A percentile compares a stretch with the other conserved stretches of the same genome.
Conservation (phyloP, 2,329 filamentous ascomycete genomes). For the Aspergillus glaucus region DNA sequence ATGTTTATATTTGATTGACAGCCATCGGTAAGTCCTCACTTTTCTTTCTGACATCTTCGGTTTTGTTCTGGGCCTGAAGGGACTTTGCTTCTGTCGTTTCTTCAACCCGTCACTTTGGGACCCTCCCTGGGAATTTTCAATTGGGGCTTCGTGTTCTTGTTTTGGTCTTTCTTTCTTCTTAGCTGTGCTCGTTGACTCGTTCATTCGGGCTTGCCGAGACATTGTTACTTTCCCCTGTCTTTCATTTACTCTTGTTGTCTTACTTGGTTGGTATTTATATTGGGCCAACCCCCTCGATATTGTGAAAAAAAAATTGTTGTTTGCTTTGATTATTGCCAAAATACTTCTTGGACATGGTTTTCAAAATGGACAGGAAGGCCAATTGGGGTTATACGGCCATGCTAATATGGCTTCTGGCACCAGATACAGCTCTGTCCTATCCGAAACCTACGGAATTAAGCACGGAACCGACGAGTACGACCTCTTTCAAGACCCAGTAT, state of each 20-base stretch:
- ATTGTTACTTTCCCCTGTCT: not conserved
- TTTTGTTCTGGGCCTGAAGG: not conserved
- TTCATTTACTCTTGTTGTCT: not conserved
- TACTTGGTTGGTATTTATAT: not conserved
- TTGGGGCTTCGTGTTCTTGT: not conserved
- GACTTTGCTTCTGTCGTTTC: not conserved
- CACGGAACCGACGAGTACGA: conserved; percentile 11
- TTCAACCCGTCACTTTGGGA: not conserved
- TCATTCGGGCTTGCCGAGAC: not conserved
- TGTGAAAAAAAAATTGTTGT: not conserved
- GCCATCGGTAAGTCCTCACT: too few relatives aligned
- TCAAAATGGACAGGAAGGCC: conserved; percentile 15
- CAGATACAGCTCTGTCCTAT: conserved; percentile 21
- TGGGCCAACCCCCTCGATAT: too few relatives aligned
- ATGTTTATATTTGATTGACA: too few relatives aligned
- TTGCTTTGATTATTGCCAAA: not conserved
- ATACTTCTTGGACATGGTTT: not conserved
- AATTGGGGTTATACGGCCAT: conserved; percentile 21
- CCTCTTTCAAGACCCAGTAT: conserved; percentile 29
- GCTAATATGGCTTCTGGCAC: conserved; percentile 31
- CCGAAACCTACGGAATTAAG: conserved; percentile 16
- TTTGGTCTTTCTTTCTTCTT: not conserved
- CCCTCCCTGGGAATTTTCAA: not conserved
- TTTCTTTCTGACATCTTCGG: not conserved
- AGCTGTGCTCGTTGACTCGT: not conserved